Conservation (phyloP, 345 rosid species). For the Pistacia integerrima region DNA sequence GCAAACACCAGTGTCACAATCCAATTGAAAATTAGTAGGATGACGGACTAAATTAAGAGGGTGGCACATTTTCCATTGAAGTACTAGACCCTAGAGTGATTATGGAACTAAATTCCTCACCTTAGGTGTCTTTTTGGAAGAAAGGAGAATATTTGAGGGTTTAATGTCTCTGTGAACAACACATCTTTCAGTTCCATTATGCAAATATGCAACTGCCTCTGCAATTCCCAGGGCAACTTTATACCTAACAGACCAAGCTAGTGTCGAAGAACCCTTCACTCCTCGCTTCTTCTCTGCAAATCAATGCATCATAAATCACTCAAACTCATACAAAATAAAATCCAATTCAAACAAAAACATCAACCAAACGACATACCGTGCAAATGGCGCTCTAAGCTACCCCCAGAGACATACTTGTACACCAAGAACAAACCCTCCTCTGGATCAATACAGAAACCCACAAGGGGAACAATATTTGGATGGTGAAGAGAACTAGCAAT, state of each 20-base stretch:
- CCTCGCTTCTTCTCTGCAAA: constrained; percentile 68
- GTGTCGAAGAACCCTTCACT: constrained; percentile 35
- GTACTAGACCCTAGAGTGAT: background rate
- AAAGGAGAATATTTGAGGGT: constrained; percentile 92
- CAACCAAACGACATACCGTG: constrained; percentile 54
- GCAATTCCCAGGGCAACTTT: constrained; percentile 84
- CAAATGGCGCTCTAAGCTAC: constrained; percentile 78
- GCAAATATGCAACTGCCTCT: constrained; percentile 76
- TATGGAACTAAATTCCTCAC: constrained; percentile 27
- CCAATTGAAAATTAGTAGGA: background rate
- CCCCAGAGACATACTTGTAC: constrained; percentile 89
- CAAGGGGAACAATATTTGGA: constrained; percentile 73
- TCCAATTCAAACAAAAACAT: background rate
- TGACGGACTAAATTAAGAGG: background rate
- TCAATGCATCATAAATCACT: constrained; percentile 15
- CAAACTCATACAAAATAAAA: constrained; percentile 18
- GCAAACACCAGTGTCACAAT: constrained; percentile 19
- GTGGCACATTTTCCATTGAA: background rate
- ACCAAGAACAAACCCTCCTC: constrained; percentile 92
- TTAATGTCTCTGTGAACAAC: constrained; percentile 96
- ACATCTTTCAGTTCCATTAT: constrained; percentile 81
- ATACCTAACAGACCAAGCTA: constrained; percentile 80
- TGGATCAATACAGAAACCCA: constrained; percentile 88
- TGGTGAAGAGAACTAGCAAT: constrained; percentile 87
- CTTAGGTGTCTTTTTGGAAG: constrained; percentile 83